Conservation (phyloP, 108 stramenopile species). For the Cyclostephanos tholiformis region DNA sequence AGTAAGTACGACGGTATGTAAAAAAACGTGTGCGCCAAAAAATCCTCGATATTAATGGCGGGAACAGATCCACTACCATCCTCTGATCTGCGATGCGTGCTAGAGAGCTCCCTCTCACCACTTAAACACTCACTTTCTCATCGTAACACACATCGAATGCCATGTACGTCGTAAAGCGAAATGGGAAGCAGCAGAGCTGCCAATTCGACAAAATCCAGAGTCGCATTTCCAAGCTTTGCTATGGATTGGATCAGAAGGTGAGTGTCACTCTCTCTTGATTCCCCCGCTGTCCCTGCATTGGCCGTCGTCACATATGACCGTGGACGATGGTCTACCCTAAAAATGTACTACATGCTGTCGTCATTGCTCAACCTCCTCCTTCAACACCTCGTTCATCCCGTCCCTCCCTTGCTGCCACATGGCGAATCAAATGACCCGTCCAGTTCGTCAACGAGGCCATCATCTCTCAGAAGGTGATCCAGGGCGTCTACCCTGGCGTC, state of each 20-base stretch:
- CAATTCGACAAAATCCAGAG: conserved; percentile 99
- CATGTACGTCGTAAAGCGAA: conserved; percentile 96
- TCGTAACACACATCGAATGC: too few relatives aligned
- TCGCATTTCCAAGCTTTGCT: conserved; percentile 95
- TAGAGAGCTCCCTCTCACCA: too few relatives aligned
- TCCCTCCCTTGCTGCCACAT: neutral
- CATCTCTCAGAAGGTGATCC: conserved; percentile 98
- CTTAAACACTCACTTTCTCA: too few relatives aligned
- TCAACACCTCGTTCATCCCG: neutral
- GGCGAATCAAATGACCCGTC: too few relatives aligned
- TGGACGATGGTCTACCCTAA: conserved; percentile 8
- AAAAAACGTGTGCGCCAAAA: too few relatives aligned
- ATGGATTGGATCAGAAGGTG: conserved; percentile 94
- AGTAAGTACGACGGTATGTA: too few relatives aligned
- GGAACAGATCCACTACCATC: too few relatives aligned
- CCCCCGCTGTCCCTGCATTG: neutral
- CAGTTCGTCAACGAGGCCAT: conserved; percentile 91
- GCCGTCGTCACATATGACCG: neutral
- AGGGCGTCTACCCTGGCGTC: conserved; percentile 98
- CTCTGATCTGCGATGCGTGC: too few relatives aligned
- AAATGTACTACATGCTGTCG: neutral
- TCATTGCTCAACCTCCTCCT: conserved; percentile 15
- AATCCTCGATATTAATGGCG: too few relatives aligned
- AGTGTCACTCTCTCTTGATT: conserved; percentile 24
- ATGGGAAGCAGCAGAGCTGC: conserved; percentile 91